Percentiles rank a stretch among this genome's conserved stretches.
These are phyloP conservation scores for Beauveria caledonica DNA, from an alignment of 2,329 filamentous ascomycete genomes.

Conservation along the genomic window DNA sequence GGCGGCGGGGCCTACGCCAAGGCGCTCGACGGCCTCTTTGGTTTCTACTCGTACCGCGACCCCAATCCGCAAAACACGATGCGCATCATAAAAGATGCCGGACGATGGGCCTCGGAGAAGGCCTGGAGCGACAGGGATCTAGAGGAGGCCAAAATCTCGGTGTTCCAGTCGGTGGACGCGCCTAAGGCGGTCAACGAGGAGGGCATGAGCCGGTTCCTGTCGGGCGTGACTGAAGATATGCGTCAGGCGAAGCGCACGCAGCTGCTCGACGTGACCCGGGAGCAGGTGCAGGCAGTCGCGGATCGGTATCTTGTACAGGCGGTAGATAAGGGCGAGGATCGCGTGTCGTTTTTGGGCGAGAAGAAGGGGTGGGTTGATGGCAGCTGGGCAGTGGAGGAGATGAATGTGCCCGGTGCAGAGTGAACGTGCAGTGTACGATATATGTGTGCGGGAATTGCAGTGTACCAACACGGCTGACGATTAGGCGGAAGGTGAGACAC, in stretches of 20 bases:
- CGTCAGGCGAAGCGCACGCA: slow-evolving; percentile 74
- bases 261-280: slow-evolving; percentile 74
- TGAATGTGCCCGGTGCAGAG: slow-evolving; percentile 51
- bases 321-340: slow-evolving; percentile 50
- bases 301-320: slow-evolving; percentile 71
- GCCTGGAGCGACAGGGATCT: slow-evolving; percentile 77
- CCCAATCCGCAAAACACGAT: slow-evolving; percentile 88
- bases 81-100: slow-evolving; percentile 74
- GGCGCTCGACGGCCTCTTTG: slow-evolving; percentile 75
- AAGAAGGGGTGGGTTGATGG: slow-evolving; percentile 70
- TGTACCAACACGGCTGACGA: not conserved
- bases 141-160: slow-evolving; percentile 90
- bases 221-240: slow-evolving; percentile 82
- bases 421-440: slow-evolving; percentile 14
- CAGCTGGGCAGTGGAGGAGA: slow-evolving; percentile 66
- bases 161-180: slow-evolving; percentile 88
- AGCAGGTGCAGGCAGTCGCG: slow-evolving; percentile 73
- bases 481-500: not conserved
- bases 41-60: slow-evolving; percentile 94
- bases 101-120: slow-evolving; percentile 73
- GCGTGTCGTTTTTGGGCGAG: slow-evolving; percentile 71
- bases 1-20: slow-evolving; percentile 82
- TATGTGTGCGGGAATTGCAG: not conserved
- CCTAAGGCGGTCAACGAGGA: slow-evolving; percentile 81
- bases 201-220: slow-evolving; percentile 78